Percentiles rank a stretch among this genome's conserved stretches.
These are phyloP conservation scores for Teunomyces gatunensis DNA, from an alignment of 805 yeast species.

Conservation along the genomic window DNA sequence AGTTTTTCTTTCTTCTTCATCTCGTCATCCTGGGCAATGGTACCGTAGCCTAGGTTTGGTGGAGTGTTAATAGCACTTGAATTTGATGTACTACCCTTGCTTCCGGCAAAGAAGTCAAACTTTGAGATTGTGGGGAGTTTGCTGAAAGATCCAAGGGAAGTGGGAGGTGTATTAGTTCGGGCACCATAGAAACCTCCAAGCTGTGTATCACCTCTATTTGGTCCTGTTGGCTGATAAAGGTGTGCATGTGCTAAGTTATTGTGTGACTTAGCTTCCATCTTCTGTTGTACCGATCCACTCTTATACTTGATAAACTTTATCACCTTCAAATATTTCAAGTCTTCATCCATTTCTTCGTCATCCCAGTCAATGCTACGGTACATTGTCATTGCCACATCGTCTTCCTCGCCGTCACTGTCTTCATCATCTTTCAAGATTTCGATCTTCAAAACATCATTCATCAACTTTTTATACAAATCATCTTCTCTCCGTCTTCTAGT, in stretches of 20 bases:
- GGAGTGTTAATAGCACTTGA: background rate
- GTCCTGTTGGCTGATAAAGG: background rate
- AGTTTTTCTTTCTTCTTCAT: slow-evolving; percentile 28
- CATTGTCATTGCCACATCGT: slow-evolving; percentile 20
- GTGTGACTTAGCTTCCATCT: slow-evolving; percentile 4
- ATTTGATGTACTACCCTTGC: slow-evolving; percentile 4
- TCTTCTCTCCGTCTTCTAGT: slow-evolving; percentile 29
- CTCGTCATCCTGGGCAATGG: slow-evolving; percentile 15
- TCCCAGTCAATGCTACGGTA: slow-evolving; percentile 44
- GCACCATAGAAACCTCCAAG: background rate
- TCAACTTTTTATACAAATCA: slow-evolving; percentile 33
- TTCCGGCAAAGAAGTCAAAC: slow-evolving; percentile 12
- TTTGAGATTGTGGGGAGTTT: slow-evolving; percentile 11
- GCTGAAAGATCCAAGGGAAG: slow-evolving; percentile 6
- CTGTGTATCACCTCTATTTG: background rate
- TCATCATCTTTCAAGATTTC: slow-evolving; percentile 34
- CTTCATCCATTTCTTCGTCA: slow-evolving; percentile 47
- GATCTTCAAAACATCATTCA: slow-evolving; percentile 34
- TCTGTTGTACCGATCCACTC: slow-evolving; percentile 11
- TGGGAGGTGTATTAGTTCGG: slow-evolving; percentile 1
- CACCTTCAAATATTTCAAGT: slow-evolving; percentile 41
- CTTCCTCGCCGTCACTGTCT: slow-evolving; percentile 24
- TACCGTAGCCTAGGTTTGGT: background rate
- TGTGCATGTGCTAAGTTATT: background rate
- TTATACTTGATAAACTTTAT: slow-evolving; percentile 43